A percentile compares a stretch with the other conserved stretches of the same genome.
phyloP scores from a whole-genome alignment of 495 filamentous ascomycete genomes.

The Rhizodiscina lignyota region DNA sequence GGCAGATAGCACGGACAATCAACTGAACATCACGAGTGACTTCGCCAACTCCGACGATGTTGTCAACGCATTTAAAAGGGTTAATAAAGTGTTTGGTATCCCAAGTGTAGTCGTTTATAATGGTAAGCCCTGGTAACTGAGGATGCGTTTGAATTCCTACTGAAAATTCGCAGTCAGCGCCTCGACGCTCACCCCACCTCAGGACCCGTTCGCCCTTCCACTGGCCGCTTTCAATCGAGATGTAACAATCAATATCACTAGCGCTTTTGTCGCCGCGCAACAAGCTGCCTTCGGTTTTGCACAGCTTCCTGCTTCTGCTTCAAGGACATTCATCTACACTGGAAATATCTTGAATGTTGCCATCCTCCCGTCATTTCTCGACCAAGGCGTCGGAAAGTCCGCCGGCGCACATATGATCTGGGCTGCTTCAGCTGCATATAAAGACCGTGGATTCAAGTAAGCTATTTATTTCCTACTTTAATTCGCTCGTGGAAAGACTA shows the following conservation, averaged over 20 bases:
- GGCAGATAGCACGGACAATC: conserved; percentile 17
- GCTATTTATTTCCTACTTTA: conserved; percentile 1
- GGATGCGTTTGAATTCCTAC: conserved; percentile 1
- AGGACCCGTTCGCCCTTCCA: conserved; percentile 21
- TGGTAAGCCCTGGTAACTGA: conserved; percentile 15
- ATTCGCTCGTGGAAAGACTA: conserved; percentile 2
- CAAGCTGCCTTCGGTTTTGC: conserved; percentile 24
- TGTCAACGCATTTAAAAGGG: conserved; percentile 21
- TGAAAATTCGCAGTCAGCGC: conserved; percentile 6
- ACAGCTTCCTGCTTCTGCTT: conserved; percentile 18
- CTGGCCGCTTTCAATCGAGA: conserved; percentile 22
- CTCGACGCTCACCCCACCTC: conserved; percentile 9
- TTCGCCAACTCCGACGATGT: conserved; percentile 25
- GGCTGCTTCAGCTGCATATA: conserved; percentile 23
- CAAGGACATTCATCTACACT: conserved; percentile 32
- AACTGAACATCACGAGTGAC: conserved; percentile 25
- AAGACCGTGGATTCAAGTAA: conserved; percentile 31
- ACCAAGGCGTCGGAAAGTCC: conserved; percentile 27
- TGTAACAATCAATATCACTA: conserved; percentile 28
- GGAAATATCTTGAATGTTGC: conserved; percentile 28
- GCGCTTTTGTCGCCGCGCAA: conserved; percentile 27
- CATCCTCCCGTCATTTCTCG: conserved; percentile 18
- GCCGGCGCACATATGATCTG: conserved; percentile 28
- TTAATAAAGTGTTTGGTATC: conserved; percentile 20
- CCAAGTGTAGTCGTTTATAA: conserved; percentile 35